Evolutionary conservation across 371 early-diverging fungal species (phyloP).

Genomic region (Actinomucor elegans): DNA sequence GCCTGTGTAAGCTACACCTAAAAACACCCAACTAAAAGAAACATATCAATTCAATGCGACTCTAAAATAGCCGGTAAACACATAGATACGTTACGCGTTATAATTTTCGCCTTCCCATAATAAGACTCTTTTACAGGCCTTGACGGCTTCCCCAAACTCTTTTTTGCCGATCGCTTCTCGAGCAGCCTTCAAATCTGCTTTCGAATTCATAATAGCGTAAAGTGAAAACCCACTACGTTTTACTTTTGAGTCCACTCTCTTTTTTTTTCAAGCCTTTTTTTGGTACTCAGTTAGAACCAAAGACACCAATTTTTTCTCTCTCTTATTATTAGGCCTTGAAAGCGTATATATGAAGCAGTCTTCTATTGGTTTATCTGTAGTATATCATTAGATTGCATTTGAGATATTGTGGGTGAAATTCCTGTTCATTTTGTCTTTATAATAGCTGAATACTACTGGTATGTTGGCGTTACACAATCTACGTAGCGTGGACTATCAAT

Average conservation of each 20-base stretch:
- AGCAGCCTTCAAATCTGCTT: slow-evolving; percentile 75
- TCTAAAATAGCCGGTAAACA: too few species aligned
- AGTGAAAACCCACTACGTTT: background rate
- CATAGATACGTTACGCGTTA: slow-evolving; percentile 65
- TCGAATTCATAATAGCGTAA: slow-evolving; percentile 45
- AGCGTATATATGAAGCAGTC: too few species aligned
- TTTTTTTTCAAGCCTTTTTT: background rate
- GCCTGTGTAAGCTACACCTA: slow-evolving; percentile 77
- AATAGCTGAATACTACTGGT: too few species aligned
- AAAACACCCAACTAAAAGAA: slow-evolving; percentile 61
- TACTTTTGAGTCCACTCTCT: background rate
- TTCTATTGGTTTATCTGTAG: too few species aligned
- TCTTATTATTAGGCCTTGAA: too few species aligned
- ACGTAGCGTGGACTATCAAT: too few species aligned
- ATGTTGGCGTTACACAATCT: too few species aligned
- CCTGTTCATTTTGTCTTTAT: too few species aligned
- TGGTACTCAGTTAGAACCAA: background rate
- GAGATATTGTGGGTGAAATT: too few species aligned
- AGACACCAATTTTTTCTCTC: too few species aligned
- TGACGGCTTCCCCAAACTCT: slow-evolving; percentile 73
- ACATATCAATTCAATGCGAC: background rate
- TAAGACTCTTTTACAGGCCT: slow-evolving; percentile 68
- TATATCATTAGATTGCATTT: too few species aligned
- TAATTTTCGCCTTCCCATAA: slow-evolving; percentile 77
- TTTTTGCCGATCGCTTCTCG: slow-evolving; percentile 73